Conservation (phyloP, 2,329 filamentous ascomycete species). For the Alternaria gaisen region DNA sequence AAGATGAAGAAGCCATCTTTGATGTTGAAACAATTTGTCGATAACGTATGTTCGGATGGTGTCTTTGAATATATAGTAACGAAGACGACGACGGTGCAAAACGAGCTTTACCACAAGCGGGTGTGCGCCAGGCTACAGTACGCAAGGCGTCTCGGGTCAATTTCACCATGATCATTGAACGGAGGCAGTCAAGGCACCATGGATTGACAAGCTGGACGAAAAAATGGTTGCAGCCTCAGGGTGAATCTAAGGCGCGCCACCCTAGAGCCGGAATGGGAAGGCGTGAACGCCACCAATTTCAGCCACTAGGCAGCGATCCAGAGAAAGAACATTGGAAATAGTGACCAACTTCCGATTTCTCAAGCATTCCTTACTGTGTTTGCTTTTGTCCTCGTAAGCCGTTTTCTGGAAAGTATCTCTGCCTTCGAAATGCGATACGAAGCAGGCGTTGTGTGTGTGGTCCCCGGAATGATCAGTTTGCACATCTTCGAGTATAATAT, state of each 20-base stretch:
- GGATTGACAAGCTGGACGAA: not conserved
- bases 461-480: not conserved
- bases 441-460: not conserved
- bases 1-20: not conserved
- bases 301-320: slow-evolving; percentile 2
- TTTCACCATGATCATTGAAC: not conserved
- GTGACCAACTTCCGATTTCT: not conserved
- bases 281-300: not conserved
- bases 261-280: not conserved
- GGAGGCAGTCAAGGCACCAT: not conserved
- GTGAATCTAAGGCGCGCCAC: not conserved
- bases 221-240: not conserved
- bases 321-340: not conserved
- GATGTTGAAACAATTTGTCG: not conserved
- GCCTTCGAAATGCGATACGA: not conserved
- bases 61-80: slow-evolving; percentile 1
- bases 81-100: not conserved
- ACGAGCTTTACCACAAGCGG: not conserved
- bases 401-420: not conserved
- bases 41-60: not conserved
- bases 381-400: not conserved
- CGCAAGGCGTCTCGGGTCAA: not conserved
- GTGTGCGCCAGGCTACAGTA: not conserved
- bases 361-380: not conserved
- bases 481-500: not conserved